These are phyloP conservation scores for Candida sithepensis DNA, from an alignment of 805 yeast genomes.

Conservation along the genomic window DNA sequence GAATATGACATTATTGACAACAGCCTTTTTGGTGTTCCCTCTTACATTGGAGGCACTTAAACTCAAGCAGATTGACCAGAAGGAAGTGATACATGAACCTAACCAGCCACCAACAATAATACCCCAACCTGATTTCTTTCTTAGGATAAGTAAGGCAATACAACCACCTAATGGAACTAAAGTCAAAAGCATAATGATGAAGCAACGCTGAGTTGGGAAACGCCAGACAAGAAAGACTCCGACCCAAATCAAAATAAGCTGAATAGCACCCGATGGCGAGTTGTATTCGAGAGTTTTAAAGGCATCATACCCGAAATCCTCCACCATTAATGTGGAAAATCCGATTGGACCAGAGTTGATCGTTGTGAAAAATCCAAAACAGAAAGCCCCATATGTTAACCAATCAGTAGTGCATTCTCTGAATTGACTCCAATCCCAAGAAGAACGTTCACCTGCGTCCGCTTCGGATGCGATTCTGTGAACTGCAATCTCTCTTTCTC, in stretches of 20 bases:
- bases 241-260: slow-evolving; percentile 24
- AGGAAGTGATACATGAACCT: slow-evolving; percentile 19
- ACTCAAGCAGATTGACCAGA: slow-evolving; percentile 16
- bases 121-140: slow-evolving; percentile 19
- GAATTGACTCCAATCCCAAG: slow-evolving; percentile 52
- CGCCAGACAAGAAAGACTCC: slow-evolving; percentile 15
- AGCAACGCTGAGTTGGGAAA: slow-evolving; percentile 23
- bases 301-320: slow-evolving; percentile 31
- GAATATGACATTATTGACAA: slow-evolving; percentile 51
- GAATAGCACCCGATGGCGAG: slow-evolving; percentile 31
- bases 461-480: slow-evolving; percentile 23
- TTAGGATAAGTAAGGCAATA: slow-evolving; percentile 13
- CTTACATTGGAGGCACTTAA: slow-evolving; percentile 41
- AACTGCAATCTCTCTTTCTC: slow-evolving; percentile 31
- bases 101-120: slow-evolving; percentile 20
- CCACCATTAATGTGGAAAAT: slow-evolving; percentile 24
- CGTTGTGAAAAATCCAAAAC: slow-evolving; percentile 39
- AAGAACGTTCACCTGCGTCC: slow-evolving; percentile 41
- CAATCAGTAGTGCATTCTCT: slow-evolving; percentile 50
- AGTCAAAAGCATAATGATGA: slow-evolving; percentile 13
- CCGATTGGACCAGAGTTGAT: slow-evolving; percentile 43
- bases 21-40: slow-evolving; percentile 65
- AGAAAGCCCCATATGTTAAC: slow-evolving; percentile 45
- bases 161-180: slow-evolving; percentile 24
- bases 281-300: slow-evolving; percentile 23